Conservation (phyloP, 2,329 filamentous ascomycete genomes). For the Verticillium klebahnii region DNA sequence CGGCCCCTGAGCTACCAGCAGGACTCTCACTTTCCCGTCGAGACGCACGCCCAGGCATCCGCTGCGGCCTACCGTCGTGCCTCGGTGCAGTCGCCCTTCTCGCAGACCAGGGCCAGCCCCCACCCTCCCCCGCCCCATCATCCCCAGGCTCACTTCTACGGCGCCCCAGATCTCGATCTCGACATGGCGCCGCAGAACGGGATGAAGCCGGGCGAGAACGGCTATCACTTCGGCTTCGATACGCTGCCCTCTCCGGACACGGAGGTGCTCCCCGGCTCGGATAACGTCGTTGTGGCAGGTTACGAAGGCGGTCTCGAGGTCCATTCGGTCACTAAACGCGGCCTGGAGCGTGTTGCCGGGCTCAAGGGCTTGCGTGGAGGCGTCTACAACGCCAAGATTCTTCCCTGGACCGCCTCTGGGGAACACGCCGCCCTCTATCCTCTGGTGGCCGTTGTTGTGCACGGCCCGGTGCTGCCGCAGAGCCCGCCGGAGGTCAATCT, state of each 20-base stretch:
- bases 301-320: constrained; percentile 78
- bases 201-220: constrained; percentile 60
- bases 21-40: constrained; percentile 39
- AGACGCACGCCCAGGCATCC: constrained; percentile 31
- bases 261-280: constrained; percentile 29
- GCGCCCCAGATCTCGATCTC: constrained; percentile 68
- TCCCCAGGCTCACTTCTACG: constrained; percentile 73
- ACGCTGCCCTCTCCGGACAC: constrained; percentile 45
- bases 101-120: constrained; percentile 37
- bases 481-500: constrained; percentile 31
- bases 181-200: constrained; percentile 53
- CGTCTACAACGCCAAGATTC: constrained; percentile 76
- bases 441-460: constrained; percentile 73
- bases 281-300: constrained; percentile 70
- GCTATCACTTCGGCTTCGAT: constrained; percentile 81
- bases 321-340: constrained; percentile 66
- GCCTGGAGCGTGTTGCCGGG: constrained; percentile 63
- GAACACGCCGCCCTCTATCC: constrained; percentile 59
- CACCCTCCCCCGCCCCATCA: constrained; percentile 68
- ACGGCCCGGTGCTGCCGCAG: constrained; percentile 63
- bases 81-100: constrained; percentile 48
- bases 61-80: constrained; percentile 34
- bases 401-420: constrained; percentile 60
- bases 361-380: constrained; percentile 75
- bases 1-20: constrained; percentile 44